Evolutionary conservation across 495 filamentous ascomycete genomes (phyloP).

Genomic region (Darksidea phi): DNA sequence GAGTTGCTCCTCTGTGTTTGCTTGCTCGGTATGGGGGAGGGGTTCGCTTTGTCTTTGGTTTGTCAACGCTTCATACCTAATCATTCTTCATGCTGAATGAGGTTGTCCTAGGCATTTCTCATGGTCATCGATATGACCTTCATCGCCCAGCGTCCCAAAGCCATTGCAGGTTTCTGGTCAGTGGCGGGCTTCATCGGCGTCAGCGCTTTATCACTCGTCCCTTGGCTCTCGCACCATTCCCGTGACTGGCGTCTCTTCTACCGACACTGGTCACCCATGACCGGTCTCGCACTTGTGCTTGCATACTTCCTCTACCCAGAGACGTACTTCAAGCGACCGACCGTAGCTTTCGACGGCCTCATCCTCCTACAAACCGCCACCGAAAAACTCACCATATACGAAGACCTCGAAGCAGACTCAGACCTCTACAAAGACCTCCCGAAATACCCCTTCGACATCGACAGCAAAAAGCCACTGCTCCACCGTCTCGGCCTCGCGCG

Average conservation of each 20-base stretch:
- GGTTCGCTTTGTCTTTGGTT: constrained; percentile 18
- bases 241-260: constrained; percentile 21
- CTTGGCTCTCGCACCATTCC: constrained; percentile 15
- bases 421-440: not conserved
- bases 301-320: constrained; percentile 22
- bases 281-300: not conserved
- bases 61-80: not conserved
- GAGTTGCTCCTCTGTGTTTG: constrained; percentile 8
- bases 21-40: constrained; percentile 18
- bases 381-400: constrained; percentile 23
- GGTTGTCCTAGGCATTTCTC: constrained; percentile 7
- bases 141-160: constrained; percentile 25
- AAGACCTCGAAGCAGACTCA: constrained; percentile 3
- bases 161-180: constrained; percentile 16
- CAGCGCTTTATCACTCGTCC: not conserved
- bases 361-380: constrained; percentile 18
- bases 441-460: not conserved
- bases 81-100: not conserved
- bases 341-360: constrained; percentile 20
- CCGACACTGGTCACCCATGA: constrained; percentile 14
- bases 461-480: not conserved
- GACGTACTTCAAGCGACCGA: constrained; percentile 26
- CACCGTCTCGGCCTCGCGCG: constrained; percentile 4
- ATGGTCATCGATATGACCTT: constrained; percentile 31
- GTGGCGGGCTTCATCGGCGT: constrained; percentile 10